Base-by-base conservation (phyloP, 1,139 yeast genomes). In the Pichiaceae sp. region DNA sequence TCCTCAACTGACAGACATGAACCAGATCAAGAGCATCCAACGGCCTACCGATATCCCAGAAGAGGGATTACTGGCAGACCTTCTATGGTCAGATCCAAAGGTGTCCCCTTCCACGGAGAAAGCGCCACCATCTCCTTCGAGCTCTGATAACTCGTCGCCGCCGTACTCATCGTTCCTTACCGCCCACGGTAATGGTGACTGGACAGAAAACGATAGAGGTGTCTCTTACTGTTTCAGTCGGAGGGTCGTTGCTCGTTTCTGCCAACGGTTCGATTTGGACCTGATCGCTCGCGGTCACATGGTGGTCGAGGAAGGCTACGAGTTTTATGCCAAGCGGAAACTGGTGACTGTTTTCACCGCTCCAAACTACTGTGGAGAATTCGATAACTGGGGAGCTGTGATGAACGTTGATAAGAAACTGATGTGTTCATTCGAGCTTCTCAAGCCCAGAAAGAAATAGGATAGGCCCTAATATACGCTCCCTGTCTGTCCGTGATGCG, bases 241-340 rank as follows among this genome's bases (percentile, higher is more conserved):
- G 45, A 72, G 72, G 40, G 83, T 82, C 40, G 87, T 85, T 8
- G 79, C 77, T 47, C 70, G 73, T 47, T 85, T 85, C 50, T 79
- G 85, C 49, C 59, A 70, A 17, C 68, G 68, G 35, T 83, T 84
- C 58, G 76, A 79, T 40, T 79, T 85, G 62, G 95, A 85, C 58
- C 63, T 85, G 49, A 72, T 85, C 45, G 87, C 82, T 24, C 66
- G 95, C 49, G 95, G 94, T 14, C 95, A 85, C 57, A 85, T 85
- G 95, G 95, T 85, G 34, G 95, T 85, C 32, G 95, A 85, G 59
- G 94, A 85, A 56, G 95, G 95, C 3, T 85, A 85, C 55, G 95
- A 85, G 56, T 85, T 85, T 53, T 85, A 83, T 59, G 79, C 81
- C 42, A 76, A 73, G 52, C 69, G 87, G 47, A 78, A 76, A 53